phyloP scores from a whole-genome alignment of 192 early-diverging fungal genomes.

The Phlyctochytrium bullatum region DNA sequence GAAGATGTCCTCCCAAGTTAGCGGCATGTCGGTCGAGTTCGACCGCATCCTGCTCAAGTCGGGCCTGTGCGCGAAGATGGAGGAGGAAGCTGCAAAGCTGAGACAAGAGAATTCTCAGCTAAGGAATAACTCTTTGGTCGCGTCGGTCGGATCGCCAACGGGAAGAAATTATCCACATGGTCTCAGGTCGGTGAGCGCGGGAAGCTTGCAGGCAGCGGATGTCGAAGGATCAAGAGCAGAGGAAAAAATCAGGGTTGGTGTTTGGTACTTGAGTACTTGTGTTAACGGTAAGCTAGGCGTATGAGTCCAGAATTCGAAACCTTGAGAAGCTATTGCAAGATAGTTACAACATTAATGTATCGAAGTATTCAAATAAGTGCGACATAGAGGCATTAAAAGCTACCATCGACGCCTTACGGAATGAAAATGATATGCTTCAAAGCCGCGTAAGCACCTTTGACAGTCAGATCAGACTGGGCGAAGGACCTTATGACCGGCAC shows the following conservation, averaged over 20 bases:
- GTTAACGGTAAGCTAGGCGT: no score
- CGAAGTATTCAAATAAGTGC: background rate
- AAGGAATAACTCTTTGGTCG: no score
- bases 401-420: conserved; percentile 11
- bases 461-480: no score
- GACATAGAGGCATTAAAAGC: background rate
- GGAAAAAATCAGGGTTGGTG: conserved; percentile 21
- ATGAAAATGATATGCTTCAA: conserved; percentile 11
- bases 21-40: conserved; percentile 36
- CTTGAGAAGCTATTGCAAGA: conserved; percentile 34
- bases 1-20: conserved; percentile 45
- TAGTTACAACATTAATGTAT: conserved; percentile 19
- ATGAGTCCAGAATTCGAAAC: conserved; percentile 27
- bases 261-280: background rate
- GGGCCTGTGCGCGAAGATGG: conserved; percentile 23
- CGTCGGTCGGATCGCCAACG: no score
- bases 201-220: conserved; percentile 6
- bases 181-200: conserved; percentile 10
- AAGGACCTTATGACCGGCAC: no score
- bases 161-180: no score
- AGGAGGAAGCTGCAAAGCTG: conserved; percentile 43
- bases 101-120: conserved; percentile 15
- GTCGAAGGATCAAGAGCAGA: conserved; percentile 15
- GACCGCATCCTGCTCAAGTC: conserved; percentile 33
- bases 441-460: no score